Conservation (phyloP, 148 eudicot genomes). For the Rhododendron molle region DNA sequence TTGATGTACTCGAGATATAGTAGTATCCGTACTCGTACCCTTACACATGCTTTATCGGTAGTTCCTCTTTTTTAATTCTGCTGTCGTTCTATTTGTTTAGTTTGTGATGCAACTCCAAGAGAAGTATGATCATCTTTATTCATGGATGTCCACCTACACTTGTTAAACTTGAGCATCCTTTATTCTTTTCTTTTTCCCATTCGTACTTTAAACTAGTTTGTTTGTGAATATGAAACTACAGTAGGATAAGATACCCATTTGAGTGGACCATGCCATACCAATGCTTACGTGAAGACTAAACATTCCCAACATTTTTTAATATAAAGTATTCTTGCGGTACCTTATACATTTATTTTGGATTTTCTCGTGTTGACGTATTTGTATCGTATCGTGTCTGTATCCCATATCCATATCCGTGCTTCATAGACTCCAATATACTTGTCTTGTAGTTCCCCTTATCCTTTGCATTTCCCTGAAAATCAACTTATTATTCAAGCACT, state of each 20-base stretch:
- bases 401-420: too few species aligned
- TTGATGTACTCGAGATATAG: too few species aligned
- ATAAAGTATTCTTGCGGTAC: too few species aligned
- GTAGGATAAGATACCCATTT: not conserved
- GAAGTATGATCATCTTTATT: not conserved
- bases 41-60: not conserved
- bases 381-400: too few species aligned
- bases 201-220: not conserved
- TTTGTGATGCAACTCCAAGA: not conserved
- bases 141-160: not conserved
- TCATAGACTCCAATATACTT: not conserved
- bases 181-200: not conserved
- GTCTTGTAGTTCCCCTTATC: not conserved
- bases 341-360: too few species aligned
- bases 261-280: not conserved
- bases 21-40: not conserved
- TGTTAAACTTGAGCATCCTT: not conserved
- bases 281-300: not conserved
- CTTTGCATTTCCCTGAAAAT: not conserved
- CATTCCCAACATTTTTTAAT: not conserved
- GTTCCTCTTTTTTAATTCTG: not conserved
- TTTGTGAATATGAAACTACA: too few species aligned
- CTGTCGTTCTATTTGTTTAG: not conserved
- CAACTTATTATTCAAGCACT: not conserved
- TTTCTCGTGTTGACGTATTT: too few species aligned